Conservation (phyloP, 768 basidiomycete species). For the Lactarius evosmus region DNA sequence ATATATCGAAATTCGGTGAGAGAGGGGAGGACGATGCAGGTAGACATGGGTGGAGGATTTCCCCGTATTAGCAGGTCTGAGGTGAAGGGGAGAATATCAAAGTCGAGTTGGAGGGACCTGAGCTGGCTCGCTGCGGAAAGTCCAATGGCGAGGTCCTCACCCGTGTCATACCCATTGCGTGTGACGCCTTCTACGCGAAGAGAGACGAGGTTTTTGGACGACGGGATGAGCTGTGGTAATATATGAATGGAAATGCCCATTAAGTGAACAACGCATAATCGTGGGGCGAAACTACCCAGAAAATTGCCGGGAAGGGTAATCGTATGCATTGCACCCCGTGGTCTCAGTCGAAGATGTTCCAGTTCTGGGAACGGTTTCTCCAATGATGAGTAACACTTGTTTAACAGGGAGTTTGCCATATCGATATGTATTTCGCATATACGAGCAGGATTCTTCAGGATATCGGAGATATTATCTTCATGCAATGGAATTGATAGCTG, state of each 20-base stretch:
- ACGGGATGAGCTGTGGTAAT: slow-evolving; percentile 4
- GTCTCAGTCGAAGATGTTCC: background rate
- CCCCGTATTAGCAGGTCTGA: background rate
- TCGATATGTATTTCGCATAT: slow-evolving; percentile 4
- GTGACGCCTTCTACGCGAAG: slow-evolving; percentile 1
- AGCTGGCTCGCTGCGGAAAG: slow-evolving; percentile 4
- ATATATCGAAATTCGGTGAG: background rate
- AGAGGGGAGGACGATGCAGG: background rate
- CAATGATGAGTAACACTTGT: background rate
- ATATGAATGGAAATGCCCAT: background rate
- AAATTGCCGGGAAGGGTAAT: background rate
- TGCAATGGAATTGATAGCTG: too few relatives aligned
- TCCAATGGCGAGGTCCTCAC: background rate
- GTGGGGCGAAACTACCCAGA: background rate
- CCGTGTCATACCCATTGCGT: background rate
- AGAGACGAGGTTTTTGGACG: background rate
- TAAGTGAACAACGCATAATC: slow-evolving; percentile 4
- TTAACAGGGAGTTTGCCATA: background rate
- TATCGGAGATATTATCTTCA: background rate
- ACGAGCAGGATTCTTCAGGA: background rate
- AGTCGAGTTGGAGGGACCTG: background rate
- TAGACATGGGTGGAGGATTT: too few relatives aligned
- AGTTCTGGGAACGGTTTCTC: background rate
- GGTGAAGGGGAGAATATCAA: background rate
- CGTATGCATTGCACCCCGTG: background rate